Conservation (phyloP, 2,329 filamentous ascomycete species). For the Escovopsis sp. region DNA sequence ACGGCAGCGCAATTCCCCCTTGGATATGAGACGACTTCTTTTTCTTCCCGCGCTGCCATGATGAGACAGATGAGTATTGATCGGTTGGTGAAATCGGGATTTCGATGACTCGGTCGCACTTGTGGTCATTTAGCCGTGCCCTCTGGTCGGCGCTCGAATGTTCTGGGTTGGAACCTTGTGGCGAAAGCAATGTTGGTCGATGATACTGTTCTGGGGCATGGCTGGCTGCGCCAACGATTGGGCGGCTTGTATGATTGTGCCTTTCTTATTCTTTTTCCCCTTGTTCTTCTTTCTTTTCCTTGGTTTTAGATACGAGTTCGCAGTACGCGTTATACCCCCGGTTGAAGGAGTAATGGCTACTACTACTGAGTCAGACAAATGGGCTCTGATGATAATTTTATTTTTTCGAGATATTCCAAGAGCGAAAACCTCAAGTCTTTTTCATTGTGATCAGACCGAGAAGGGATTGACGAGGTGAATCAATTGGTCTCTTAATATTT, state of each 20-base stretch:
- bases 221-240: slow-evolving; percentile 5
- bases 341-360: slow-evolving; percentile 20
- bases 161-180: slow-evolving; percentile 8
- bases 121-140: slow-evolving; percentile 10
- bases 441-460: too few relatives aligned
- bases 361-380: slow-evolving; percentile 7
- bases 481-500: too few relatives aligned
- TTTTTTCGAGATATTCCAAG: background rate
- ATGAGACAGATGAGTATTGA: slow-evolving; percentile 6
- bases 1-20: slow-evolving; percentile 6
- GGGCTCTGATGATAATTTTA: background rate
- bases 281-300: too few relatives aligned
- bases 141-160: slow-evolving; percentile 3
- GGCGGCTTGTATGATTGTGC: slow-evolving; percentile 14
- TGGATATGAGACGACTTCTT: slow-evolving; percentile 2
- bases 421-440: too few relatives aligned
- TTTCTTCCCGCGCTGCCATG: slow-evolving; percentile 3
- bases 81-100: too few relatives aligned
- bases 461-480: too few relatives aligned
- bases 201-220: slow-evolving; percentile 11
- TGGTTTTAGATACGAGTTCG: slow-evolving; percentile 17
- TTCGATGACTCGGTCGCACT: slow-evolving; percentile 5
- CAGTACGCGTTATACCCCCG: slow-evolving; percentile 21
- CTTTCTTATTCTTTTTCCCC: too few relatives aligned
- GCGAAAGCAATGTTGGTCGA: slow-evolving; percentile 10